Evolutionary conservation across 495 filamentous ascomycete genomes (phyloP), one percentile per base, ranked within the genome.

Genomic region (Penicillium canescens): DNA sequence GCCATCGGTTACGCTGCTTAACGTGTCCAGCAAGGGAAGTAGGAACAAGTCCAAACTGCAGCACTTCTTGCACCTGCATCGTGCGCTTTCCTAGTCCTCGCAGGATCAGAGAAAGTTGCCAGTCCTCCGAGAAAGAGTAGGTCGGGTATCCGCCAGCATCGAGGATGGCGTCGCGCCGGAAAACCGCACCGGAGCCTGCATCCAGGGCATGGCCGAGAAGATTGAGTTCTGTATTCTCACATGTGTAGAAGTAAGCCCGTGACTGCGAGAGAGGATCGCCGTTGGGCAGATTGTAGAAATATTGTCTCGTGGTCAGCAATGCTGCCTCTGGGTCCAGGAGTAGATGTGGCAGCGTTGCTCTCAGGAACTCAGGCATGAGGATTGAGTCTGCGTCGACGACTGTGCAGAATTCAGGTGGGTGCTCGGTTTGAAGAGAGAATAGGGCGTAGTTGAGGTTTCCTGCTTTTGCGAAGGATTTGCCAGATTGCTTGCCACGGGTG

Each of bases 401-500:
- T 16, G 62, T 65, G 42, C 61, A 68, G 54, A 68, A 75, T 20
- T 70, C 63, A 33, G 80, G 76, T 41, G 77, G 70, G 13, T 65
- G 57, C 42, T 79, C 67, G 35, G 69, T 43, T 52, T 64, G 72
- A 51, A 60, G 65, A 53, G 49, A 73, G 55, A 56, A 69, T 5
- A 81, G 56, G 14, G 78, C 80, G 52, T 75, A 75, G 42, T 81
- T 82, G 21, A 85, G 62, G 46, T 84, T 85, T 7, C 77, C 81
- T 11, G 80, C 75, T 68, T 85, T 85, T 49, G 75, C 60, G 65
- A 75, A 69, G 41, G 72, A 46, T 63, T 68, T 50, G n/a, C 67
- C 71, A 2, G 72, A 67, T 16, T 71, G 64, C 52, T 71, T 69
- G 7, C 68, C 67, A 23, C 78, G 70, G 2, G 74, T 66, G 37